Base-by-base conservation (phyloP, 805 yeast species). In the Nadsonia fulvescens region DNA sequence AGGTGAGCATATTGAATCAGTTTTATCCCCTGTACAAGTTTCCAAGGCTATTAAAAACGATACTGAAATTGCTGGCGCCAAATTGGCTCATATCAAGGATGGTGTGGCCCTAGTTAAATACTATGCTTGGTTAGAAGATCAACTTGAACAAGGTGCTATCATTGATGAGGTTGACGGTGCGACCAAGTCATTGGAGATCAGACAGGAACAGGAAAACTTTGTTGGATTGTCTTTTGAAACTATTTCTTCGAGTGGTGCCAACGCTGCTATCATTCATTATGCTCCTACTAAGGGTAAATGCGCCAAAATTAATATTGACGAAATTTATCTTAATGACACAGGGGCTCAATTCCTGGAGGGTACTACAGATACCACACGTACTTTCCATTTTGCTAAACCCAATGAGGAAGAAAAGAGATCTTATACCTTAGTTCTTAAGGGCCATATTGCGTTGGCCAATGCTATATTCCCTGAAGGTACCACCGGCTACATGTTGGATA, bases 291-390 rank as follows among this genome's bases (percentile, higher is more conserved):
- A 26, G 31, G 71, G 63, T 8, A 57, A 63, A 11, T 62, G 66
- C 28, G 54, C 74, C 2, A 47, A 61, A 31, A 66, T 89, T 32
- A 72, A 76, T 40, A 70, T 74, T 6, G 49, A 62, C 12, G 64
- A 72, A 31, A 63, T 82, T 2, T 82, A 74, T 38, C 55, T 89
- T 34, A 57, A 78, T 32, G 98, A 89, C 47, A 68, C 93, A 2
- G 98, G 98, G 4, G 78, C 89, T 1, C 98, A 89, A 41, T 86
- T 66, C 43, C 47, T 74, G 12, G 93, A 83, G 42, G 98, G 98
- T 7, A 89, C 98, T 0, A 89, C 98, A 0, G 98, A 89, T 46
- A 79, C 86, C 14, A 89, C 98, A 1, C 63, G 98, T 39, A 81
- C 95, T 0, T 50, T 70, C 25, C 86, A 78, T 46, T 74, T 81